Conservation (phyloP, 2,329 filamentous ascomycete genomes). For the Pleoardoris graminearum region DNA sequence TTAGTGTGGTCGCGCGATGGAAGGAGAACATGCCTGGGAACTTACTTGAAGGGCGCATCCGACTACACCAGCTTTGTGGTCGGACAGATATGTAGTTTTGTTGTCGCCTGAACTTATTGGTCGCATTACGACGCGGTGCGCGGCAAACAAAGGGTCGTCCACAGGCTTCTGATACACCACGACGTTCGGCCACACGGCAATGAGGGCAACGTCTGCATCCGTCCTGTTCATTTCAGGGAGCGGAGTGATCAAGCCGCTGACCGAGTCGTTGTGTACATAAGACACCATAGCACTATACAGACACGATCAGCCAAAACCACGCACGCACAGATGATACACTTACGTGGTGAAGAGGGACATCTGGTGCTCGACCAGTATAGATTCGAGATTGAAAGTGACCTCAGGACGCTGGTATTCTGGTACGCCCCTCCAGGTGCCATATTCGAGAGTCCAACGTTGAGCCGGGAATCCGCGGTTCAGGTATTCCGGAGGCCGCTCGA, state of each 20-base stretch:
- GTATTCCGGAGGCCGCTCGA: background rate
- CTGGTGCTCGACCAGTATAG: background rate
- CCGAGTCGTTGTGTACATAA: background rate
- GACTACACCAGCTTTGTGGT: background rate
- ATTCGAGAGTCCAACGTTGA: background rate
- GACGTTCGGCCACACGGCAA: slow-evolving; percentile 2
- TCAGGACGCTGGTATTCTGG: slow-evolving; percentile 1
- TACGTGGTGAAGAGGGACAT: slow-evolving; percentile 5
- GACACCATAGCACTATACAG: background rate
- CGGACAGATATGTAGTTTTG: slow-evolving; percentile 2
- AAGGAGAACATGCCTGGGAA: too few species aligned
- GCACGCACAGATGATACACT: background rate
- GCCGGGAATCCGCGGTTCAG: background rate
- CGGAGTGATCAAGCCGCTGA: background rate
- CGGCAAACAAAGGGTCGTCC: slow-evolving; percentile 9
- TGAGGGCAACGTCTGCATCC: slow-evolving; percentile 9
- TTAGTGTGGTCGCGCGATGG: background rate
- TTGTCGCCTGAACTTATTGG: background rate
- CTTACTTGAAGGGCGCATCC: slow-evolving; percentile 7
- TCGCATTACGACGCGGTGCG: background rate
- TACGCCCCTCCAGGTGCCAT: background rate
- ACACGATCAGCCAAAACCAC: background rate
- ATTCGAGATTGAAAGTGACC: background rate
- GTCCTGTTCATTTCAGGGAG: slow-evolving; percentile 5
- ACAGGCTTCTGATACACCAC: slow-evolving; percentile 5